Conservation (phyloP, 2,329 filamentous ascomycete species). For the Scopulariopsis brevicaulis region DNA sequence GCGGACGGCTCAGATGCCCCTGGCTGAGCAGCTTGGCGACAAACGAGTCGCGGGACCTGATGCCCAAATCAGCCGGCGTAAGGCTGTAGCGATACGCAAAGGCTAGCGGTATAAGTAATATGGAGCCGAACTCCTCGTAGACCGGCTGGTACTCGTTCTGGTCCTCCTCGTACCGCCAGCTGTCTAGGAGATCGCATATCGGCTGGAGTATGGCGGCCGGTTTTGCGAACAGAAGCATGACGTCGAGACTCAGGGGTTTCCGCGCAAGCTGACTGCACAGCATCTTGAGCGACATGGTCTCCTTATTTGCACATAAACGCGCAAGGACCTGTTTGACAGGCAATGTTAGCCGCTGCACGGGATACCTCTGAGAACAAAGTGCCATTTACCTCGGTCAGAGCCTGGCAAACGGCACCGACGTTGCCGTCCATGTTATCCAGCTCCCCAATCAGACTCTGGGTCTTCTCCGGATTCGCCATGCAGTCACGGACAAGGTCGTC, state of each 20-base stretch:
- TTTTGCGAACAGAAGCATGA: slow-evolving; percentile 65
- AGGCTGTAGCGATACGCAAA: slow-evolving; percentile 68
- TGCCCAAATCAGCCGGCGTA: slow-evolving; percentile 51
- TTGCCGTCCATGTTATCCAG: slow-evolving; percentile 88
- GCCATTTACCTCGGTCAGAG: slow-evolving; percentile 53
- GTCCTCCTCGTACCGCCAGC: slow-evolving; percentile 73
- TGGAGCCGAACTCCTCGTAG: slow-evolving; percentile 75
- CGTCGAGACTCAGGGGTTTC: slow-evolving; percentile 61
- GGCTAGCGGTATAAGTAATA: slow-evolving; percentile 61
- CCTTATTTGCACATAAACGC: slow-evolving; percentile 58
- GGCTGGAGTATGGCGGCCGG: slow-evolving; percentile 59
- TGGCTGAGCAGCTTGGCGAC: slow-evolving; percentile 53
- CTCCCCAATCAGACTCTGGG: slow-evolving; percentile 67
- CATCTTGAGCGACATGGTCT: slow-evolving; percentile 69
- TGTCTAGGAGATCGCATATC: slow-evolving; percentile 63
- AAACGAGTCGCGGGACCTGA: slow-evolving; percentile 49
- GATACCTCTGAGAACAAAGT: not conserved
- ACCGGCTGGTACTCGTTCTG: slow-evolving; percentile 76
- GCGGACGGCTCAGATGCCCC: slow-evolving; percentile 42
- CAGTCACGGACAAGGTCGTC: slow-evolving; percentile 72
- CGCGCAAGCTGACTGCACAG: slow-evolving; percentile 64
- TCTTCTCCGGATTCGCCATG: slow-evolving; percentile 60
- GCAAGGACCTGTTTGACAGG: slow-evolving; percentile 42
- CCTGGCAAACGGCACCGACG: slow-evolving; percentile 72
- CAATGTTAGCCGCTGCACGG: slow-evolving; percentile 3